These are phyloP conservation scores for Saccharomycopsis fibuligera DNA, from an alignment of 805 yeast genomes.

Conservation along the genomic window DNA sequence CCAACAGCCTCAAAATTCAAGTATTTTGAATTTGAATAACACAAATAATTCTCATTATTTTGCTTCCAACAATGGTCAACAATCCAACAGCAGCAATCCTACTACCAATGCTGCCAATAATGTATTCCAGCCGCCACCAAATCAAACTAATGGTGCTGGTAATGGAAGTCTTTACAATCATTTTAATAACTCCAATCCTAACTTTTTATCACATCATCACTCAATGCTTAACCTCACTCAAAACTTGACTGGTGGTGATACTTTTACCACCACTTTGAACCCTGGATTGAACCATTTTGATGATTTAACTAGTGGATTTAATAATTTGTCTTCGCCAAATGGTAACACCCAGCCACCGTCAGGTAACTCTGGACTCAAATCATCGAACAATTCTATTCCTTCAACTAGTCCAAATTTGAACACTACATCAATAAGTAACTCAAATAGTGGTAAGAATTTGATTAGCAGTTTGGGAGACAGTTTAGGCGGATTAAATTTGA, in stretches of 20 bases:
- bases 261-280: constrained; percentile 13
- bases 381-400: constrained; percentile 2
- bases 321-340: background rate
- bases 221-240: constrained; percentile 18
- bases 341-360: background rate
- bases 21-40: background rate
- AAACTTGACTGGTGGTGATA: constrained; percentile 21
- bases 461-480: constrained; percentile 17
- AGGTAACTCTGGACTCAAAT: constrained; percentile 2
- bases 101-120: background rate
- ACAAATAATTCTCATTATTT: background rate
- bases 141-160: background rate
- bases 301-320: constrained; percentile 2
- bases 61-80: background rate
- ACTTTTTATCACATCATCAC: constrained; percentile 11
- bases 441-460: constrained; percentile 8
- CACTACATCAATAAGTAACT: background rate
- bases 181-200: constrained; percentile 20
- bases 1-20: background rate
- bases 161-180: constrained; percentile 19
- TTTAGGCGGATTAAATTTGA: constrained; percentile 16
- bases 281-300: background rate
- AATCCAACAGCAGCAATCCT: background rate
- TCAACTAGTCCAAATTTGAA: constrained; percentile 13
- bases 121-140: constrained; percentile 7